phyloP scores from a whole-genome alignment of 192 early-diverging fungal species.

The Rhizophagus prolifer region DNA sequence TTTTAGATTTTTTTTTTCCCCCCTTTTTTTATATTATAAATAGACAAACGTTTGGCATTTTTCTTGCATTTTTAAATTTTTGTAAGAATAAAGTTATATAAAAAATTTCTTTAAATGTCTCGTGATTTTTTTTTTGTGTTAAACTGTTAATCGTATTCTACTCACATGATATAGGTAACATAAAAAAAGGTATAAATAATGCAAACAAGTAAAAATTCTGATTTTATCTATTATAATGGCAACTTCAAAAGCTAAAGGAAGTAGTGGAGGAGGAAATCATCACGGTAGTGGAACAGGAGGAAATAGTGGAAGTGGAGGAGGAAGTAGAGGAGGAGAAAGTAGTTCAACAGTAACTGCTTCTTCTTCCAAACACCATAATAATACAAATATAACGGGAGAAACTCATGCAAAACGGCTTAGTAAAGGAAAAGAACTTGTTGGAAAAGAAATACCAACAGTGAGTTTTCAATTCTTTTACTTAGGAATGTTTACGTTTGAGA shows the following conservation, averaged over 20 bases:
- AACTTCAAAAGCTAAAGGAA: neutral
- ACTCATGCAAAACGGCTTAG: neutral
- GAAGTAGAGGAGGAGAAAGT: neutral
- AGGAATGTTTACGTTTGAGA: neutral
- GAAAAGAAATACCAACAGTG: neutral
- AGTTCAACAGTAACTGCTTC: neutral
- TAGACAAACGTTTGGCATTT: neutral
- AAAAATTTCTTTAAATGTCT: too few relatives aligned
- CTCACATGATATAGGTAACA: too few relatives aligned
- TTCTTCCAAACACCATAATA: neutral
- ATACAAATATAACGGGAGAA: neutral
- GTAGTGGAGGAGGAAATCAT: neutral
- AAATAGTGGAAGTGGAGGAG: neutral
- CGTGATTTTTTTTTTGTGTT: too few relatives aligned
- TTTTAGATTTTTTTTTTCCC: neutral
- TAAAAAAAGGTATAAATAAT: too few relatives aligned
- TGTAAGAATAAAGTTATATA: neutral
- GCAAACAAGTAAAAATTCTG: too few relatives aligned
- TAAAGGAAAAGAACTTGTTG: neutral
- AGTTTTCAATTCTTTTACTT: neutral
- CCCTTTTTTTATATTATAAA: neutral
- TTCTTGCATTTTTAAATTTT: neutral
- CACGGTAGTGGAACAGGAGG: neutral
- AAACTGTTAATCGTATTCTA: too few relatives aligned
- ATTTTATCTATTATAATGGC: neutral